Base-by-base conservation (phyloP, 345 rosid genomes). In the Toxicodendron radicans region DNA sequence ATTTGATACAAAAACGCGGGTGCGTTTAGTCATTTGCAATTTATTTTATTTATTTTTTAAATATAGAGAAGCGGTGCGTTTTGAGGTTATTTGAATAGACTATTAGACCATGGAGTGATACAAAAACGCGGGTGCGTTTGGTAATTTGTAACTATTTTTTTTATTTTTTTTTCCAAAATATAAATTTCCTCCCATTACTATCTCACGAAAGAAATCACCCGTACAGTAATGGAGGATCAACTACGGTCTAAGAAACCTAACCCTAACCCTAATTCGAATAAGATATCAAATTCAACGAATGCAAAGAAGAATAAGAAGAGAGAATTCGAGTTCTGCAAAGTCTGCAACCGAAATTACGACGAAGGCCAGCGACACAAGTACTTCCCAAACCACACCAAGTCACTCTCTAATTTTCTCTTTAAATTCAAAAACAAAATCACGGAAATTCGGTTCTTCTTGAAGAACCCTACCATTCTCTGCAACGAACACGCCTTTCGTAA, bases 321-420 rank as follows among this genome's bases (percentile, higher is more conserved):
- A 49, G 86, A 81, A 52, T 80, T 86, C 78, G 98, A 91, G 82
- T 86, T 85, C 78, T 90, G 98, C 85, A 88, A 87, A 60, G 91
- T 86, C 1, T 95, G 97, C 79, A 72, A 79, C 18, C 68, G 84
- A 66, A 92, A 93, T 66, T 95, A 90, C 75, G 89, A 93, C 74
- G 84, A 90, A 62, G 98, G 97, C 12, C 63, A 60, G 49, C 87
- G 85, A 77, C 97, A 88, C 81, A 95, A 89, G 86, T 88, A 88
- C 87, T 88, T 86, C 59, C 90, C 97, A 8, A 90, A 77, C 75
- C 98, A 91, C 87, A 86, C 83, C 64, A 79, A 81, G 16, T 82
- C 81, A 7, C 91, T 91, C 79, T 76, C 94, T 33, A 58, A 72
- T 9, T 85, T 81, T 76, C 90, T 89, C 66, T 70, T 83, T 74